Conservation (phyloP, 2,329 filamentous ascomycete genomes). For the Xylogone sp. region DNA sequence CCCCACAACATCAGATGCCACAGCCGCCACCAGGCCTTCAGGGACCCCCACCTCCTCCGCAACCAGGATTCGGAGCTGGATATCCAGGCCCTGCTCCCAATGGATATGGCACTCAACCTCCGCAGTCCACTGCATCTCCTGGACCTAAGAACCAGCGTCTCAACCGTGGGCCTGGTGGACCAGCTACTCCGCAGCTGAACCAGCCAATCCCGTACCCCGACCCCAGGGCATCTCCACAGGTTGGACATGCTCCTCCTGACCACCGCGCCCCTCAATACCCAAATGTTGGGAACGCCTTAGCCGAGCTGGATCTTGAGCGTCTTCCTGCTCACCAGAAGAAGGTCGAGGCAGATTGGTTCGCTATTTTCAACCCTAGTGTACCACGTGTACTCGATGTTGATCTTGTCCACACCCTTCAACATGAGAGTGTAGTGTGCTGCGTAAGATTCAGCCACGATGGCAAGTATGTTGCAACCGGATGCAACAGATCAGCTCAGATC, state of each 20-base stretch:
- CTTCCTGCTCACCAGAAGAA: slow-evolving; percentile 86
- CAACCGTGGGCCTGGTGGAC: slow-evolving; percentile 63
- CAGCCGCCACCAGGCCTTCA: slow-evolving; percentile 67
- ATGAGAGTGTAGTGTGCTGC: slow-evolving; percentile 97
- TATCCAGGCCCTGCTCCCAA: slow-evolving; percentile 54
- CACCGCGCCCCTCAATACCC: slow-evolving; percentile 50
- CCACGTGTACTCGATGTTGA: slow-evolving; percentile 90
- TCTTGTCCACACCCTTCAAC: slow-evolving; percentile 84
- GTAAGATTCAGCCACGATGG: slow-evolving; percentile 95
- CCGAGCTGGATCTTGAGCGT: slow-evolving; percentile 82
- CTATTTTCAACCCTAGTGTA: slow-evolving; percentile 91
- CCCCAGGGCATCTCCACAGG: slow-evolving; percentile 75
- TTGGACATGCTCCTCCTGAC: slow-evolving; percentile 78
- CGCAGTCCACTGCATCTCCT: slow-evolving; percentile 80
- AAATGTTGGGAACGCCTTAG: slow-evolving; percentile 64
- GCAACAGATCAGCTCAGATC: slow-evolving; percentile 98
- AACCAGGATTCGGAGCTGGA: slow-evolving; percentile 61
- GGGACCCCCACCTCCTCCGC: slow-evolving; percentile 45
- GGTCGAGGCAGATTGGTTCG: slow-evolving; percentile 89
- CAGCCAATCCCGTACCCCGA: slow-evolving; percentile 83
- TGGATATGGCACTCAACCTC: slow-evolving; percentile 78
- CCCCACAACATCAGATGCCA: slow-evolving; percentile 60
- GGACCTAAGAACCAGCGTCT: slow-evolving; percentile 70
- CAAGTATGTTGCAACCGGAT: slow-evolving; percentile 93
- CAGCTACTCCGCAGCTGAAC: slow-evolving; percentile 89